phyloP scores from a whole-genome alignment of 1,284 basidiomycete genomes.

The Grifola frondosa region DNA sequence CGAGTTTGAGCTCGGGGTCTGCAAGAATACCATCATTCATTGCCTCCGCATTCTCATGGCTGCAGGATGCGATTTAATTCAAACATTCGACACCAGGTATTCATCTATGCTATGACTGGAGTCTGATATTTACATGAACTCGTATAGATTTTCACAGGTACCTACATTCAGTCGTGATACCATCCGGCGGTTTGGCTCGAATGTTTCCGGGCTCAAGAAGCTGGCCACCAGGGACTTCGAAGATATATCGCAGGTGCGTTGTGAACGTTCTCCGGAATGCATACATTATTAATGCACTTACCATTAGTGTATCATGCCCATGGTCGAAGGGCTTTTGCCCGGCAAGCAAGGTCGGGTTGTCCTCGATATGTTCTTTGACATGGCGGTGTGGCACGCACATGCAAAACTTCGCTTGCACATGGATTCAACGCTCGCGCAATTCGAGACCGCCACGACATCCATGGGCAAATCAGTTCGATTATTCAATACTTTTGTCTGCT shows the following conservation, averaged over 20 bases:
- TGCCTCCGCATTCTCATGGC: slow-evolving; percentile 23
- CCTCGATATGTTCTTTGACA: slow-evolving; percentile 15
- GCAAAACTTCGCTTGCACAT: slow-evolving; percentile 37
- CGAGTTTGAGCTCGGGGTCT: slow-evolving; percentile 28
- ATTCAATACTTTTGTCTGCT: slow-evolving; percentile 10
- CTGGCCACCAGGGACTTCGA: slow-evolving; percentile 31
- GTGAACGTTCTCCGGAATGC: slow-evolving; percentile 5
- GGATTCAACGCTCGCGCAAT: slow-evolving; percentile 18
- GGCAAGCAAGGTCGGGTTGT: slow-evolving; percentile 12
- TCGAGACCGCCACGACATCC: slow-evolving; percentile 20
- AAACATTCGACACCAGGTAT: slow-evolving; percentile 19
- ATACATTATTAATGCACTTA: neutral
- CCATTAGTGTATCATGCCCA: slow-evolving; percentile 34
- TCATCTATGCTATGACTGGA: neutral
- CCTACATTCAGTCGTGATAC: slow-evolving; percentile 26
- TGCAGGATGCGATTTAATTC: slow-evolving; percentile 7
- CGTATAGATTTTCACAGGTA: slow-evolving; percentile 23
- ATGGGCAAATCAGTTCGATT: slow-evolving; percentile 12
- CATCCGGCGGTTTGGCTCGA: slow-evolving; percentile 25
- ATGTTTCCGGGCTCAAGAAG: slow-evolving; percentile 27
- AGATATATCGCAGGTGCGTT: slow-evolving; percentile 26
- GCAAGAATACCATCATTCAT: slow-evolving; percentile 24
- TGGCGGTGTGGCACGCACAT: slow-evolving; percentile 31
- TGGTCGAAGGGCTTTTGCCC: slow-evolving; percentile 29
- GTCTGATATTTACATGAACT: neutral